Conservation (phyloP, 2,329 filamentous ascomycete genomes). For the Alternaria panax region DNA sequence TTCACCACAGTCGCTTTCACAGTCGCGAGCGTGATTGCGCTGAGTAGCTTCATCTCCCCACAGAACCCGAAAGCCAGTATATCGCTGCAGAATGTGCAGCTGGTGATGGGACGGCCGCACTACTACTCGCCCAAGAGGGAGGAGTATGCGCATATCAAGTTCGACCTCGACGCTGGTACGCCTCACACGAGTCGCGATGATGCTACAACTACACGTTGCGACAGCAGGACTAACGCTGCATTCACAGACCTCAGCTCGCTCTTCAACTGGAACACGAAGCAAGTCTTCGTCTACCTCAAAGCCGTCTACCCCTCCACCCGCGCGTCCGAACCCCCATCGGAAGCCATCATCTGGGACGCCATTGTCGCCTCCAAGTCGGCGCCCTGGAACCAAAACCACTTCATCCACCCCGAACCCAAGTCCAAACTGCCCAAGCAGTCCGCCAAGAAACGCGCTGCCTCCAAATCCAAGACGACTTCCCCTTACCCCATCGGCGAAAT, state of each 20-base stretch:
- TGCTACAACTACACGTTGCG: neutral
- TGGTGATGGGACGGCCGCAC: constrained; percentile 90
- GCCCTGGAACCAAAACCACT: constrained; percentile 59
- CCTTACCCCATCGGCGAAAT: constrained; percentile 69
- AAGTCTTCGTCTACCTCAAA: constrained; percentile 95
- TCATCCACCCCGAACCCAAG: constrained; percentile 66
- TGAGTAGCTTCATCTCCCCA: constrained; percentile 75
- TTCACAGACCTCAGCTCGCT: constrained; percentile 78
- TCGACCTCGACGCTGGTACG: constrained; percentile 81
- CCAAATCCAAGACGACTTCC: constrained; percentile 17
- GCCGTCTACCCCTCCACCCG: constrained; percentile 69
- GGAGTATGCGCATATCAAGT: constrained; percentile 93
- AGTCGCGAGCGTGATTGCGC: constrained; percentile 79
- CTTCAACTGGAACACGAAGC: constrained; percentile 99
- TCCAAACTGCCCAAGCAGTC: constrained; percentile 51
- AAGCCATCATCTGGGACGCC: constrained; percentile 92
- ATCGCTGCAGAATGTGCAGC: constrained; percentile 78
- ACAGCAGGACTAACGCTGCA: neutral
- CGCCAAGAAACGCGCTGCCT: constrained; percentile 25
- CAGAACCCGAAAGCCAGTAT: constrained; percentile 73
- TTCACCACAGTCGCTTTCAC: constrained; percentile 93
- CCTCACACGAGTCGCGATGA: neutral
- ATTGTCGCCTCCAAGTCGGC: constrained; percentile 83
- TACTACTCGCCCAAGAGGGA: constrained; percentile 94
- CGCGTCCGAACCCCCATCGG: constrained; percentile 52